phyloP scores from a whole-genome alignment of 257 asterid species.

The Orobanche coerulescens region DNA sequence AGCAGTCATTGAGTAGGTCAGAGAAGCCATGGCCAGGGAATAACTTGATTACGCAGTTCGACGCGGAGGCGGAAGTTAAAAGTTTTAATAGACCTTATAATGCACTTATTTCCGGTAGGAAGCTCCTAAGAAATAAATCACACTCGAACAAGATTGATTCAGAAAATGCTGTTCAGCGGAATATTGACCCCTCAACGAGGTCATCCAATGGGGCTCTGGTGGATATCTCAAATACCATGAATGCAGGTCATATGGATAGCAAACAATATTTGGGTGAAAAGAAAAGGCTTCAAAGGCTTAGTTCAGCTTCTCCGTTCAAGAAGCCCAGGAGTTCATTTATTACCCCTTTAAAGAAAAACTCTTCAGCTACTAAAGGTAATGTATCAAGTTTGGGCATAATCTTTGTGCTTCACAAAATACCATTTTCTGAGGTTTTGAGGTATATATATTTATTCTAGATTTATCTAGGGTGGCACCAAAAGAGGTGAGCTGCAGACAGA shows the following conservation, averaged over 20 bases:
- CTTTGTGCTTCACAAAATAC: constrained; percentile 22
- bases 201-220: constrained; percentile 42
- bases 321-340: constrained; percentile 75
- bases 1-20: constrained; percentile 28
- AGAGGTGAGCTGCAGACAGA: constrained; percentile 41
- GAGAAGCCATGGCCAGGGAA: constrained; percentile 43
- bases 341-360: constrained; percentile 48
- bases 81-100: constrained; percentile 21
- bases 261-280: constrained; percentile 48
- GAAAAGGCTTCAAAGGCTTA: constrained; percentile 42
- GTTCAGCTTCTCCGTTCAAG: constrained; percentile 73
- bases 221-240: constrained; percentile 63
- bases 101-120: constrained; percentile 28
- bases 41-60: constrained; percentile 78
- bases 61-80: constrained; percentile 62
- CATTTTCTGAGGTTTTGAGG: constrained; percentile 29
- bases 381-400: constrained; percentile 20
- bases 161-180: constrained; percentile 29
- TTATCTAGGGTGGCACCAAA: constrained; percentile 53
- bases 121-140: constrained; percentile 24
- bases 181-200: constrained; percentile 29
- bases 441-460: constrained; percentile 38
- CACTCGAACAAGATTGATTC: constrained; percentile 18
- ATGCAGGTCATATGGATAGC: constrained; percentile 20
- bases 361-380: constrained; percentile 49